These are phyloP conservation scores for Narthecium ossifragum DNA, from an alignment of 106 monocot species.

Conservation along the genomic window DNA sequence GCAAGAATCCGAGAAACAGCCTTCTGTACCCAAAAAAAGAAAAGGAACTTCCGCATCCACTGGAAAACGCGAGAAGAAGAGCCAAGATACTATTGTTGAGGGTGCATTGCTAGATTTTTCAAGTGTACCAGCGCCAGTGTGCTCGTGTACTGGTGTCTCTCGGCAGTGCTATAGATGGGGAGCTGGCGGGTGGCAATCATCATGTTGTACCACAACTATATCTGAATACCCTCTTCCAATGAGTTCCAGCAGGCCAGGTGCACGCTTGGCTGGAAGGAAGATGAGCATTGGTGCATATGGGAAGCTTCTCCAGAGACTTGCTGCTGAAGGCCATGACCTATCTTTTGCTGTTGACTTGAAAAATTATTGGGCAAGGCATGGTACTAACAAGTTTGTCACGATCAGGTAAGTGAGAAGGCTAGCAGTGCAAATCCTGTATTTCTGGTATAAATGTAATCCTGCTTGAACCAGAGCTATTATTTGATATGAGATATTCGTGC, in stretches of 20 bases:
- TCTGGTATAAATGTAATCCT: neutral
- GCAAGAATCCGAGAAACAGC: constrained; percentile 34
- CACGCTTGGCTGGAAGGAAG: constrained; percentile 61
- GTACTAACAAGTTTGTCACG: constrained; percentile 66
- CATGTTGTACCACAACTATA: constrained; percentile 63
- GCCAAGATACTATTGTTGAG: constrained; percentile 19
- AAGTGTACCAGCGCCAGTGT: constrained; percentile 49
- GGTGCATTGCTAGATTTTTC: constrained; percentile 37
- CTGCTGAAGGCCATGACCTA: constrained; percentile 38
- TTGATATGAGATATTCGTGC: no score
- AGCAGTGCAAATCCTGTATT: neutral
- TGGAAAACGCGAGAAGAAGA: constrained; percentile 42
- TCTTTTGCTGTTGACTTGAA: constrained; percentile 55
- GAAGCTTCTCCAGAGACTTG: constrained; percentile 58
- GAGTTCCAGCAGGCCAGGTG: constrained; percentile 53
- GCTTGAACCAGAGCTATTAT: no score
- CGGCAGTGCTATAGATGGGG: constrained; percentile 78
- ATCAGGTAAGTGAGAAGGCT: constrained; percentile 35
- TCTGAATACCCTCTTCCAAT: constrained; percentile 78
- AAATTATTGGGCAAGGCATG: constrained; percentile 67
- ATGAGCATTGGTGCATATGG: constrained; percentile 69
- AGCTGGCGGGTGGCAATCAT: constrained; percentile 76
- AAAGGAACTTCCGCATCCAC: constrained; percentile 16
- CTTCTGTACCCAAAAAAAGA: constrained; percentile 21
- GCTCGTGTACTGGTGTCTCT: constrained; percentile 61